A percentile compares a stretch with the other conserved stretches of the same genome.
Evolutionary conservation across 164 flowering plant genomes (phyloP).

Genomic region (Vitis labrusca): DNA sequence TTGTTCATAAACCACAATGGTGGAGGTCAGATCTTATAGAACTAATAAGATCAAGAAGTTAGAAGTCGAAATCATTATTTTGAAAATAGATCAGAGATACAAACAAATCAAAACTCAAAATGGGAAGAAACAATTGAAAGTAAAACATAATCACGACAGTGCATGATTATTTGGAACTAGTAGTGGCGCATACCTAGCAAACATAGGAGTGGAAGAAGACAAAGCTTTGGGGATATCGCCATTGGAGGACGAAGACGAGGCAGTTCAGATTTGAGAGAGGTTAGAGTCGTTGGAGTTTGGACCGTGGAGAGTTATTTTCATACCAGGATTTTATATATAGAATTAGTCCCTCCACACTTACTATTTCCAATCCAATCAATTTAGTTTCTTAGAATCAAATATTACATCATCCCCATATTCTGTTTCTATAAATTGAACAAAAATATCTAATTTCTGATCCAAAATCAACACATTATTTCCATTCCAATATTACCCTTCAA

Average conservation of each 20-base stretch:
- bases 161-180: too few relatives aligned
- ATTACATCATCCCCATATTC: too few relatives aligned
- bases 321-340: not conserved
- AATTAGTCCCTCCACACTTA: not conserved
- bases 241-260: slow-evolving; percentile 4
- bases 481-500: too few relatives aligned
- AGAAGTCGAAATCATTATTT: too few relatives aligned
- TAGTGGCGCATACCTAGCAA: slow-evolving; percentile 8
- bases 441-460: too few relatives aligned
- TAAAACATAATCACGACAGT: not conserved
- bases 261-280: not conserved
- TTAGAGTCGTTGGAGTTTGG: slow-evolving; percentile 7
- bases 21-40: too few relatives aligned
- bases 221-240: slow-evolving; percentile 4
- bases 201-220: slow-evolving; percentile 8
- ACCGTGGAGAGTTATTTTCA: slow-evolving; percentile 13
- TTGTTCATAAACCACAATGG: too few relatives aligned
- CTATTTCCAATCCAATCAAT: not conserved
- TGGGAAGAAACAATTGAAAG: not conserved
- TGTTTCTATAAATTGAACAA: too few relatives aligned
- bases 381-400: too few relatives aligned
- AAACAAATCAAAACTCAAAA: not conserved
- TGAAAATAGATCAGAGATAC: too few relatives aligned
- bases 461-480: too few relatives aligned
- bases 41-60: too few relatives aligned